phyloP scores from a whole-genome alignment of 1,139 yeast species.

The Taphrina communis region DNA sequence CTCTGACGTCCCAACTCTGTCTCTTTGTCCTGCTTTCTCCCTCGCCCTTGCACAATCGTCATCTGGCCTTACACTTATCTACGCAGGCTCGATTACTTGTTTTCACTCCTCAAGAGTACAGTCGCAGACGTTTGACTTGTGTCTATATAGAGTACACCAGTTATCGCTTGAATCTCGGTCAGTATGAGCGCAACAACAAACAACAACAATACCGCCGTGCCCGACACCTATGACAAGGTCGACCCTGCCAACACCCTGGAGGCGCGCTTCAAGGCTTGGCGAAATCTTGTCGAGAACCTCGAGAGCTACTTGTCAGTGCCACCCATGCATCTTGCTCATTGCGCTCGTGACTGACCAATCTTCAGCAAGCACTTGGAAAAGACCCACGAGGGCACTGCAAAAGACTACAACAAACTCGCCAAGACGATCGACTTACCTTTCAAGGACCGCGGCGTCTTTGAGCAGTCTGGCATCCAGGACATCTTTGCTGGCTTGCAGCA shows the following conservation, averaged over 20 bases:
- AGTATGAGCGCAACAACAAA: conserved; percentile 12
- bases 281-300: conserved; percentile 34
- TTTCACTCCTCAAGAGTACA: no score
- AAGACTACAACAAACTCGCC: conserved; percentile 38
- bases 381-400: conserved; percentile 37
- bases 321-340: neutral
- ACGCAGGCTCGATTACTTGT: no score
- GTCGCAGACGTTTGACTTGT: no score
- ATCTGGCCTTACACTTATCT: no score
- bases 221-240: conserved; percentile 6
- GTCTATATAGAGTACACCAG: neutral
- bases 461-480: conserved; percentile 34
- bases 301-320: conserved; percentile 29
- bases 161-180: neutral
- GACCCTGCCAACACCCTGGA: conserved; percentile 36
- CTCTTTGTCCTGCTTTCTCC: no score
- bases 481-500: conserved; percentile 36
- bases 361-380: conserved; percentile 32
- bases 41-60: no score
- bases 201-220: conserved; percentile 18
- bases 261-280: conserved; percentile 37
- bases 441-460: conserved; percentile 33
- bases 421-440: conserved; percentile 38
- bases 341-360: no score
- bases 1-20: no score